Evolutionary conservation across 202 grass and related monocot genomes (phyloP), one percentile per base, ranked within the genome.

Genomic region (Hordeum pubiflorum): DNA sequence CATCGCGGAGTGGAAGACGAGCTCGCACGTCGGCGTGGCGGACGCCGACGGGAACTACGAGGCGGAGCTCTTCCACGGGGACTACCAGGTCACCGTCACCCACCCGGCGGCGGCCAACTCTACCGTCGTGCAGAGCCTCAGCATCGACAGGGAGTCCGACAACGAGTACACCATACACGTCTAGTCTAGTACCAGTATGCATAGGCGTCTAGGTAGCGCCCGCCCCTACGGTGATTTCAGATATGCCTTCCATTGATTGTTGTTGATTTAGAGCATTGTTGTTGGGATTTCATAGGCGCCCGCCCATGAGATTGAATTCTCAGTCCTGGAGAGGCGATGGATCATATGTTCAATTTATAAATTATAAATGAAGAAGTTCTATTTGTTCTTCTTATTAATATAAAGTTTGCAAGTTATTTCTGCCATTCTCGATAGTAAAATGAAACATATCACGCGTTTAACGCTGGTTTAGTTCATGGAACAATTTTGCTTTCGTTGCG

Each of bases 1-100:
- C 74, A 91, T 99, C 63, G 12, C 12, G 0, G 89, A 94, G 76
- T 96, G 90, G 96, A 88, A 38, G 34, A 89, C 89, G 59, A 4
- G 12, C 10, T 63, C 78, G 54, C 58, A 46, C 74, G 79, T 60
- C 40, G 96, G 89, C 10, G 77, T 82, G 8, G 89, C 90, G 10
- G 89, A 84, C 4, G 81, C 65, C 27, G 80, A 93, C 18, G 96
- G 96, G 1, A 89, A 88, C 70, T 76, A 88, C 58, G 74, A 88
- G 63, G 43, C 90, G 3, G 82, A 83, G 78, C 74, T 99, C 1
- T 89, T 91, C 88, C 90, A 93, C 43, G 96, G 96, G 63, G 88
- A 95, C 0, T 95, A 95, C 77, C 27, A 87, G 22, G 77, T 99
- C 58, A 93, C 74, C 56, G 81, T 99, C 60, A 84, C 37, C 80